Evolutionary conservation across 306 rosid genomes (phyloP), one percentile per base, ranked within the genome.

Genomic region (Glycine latifolia): DNA sequence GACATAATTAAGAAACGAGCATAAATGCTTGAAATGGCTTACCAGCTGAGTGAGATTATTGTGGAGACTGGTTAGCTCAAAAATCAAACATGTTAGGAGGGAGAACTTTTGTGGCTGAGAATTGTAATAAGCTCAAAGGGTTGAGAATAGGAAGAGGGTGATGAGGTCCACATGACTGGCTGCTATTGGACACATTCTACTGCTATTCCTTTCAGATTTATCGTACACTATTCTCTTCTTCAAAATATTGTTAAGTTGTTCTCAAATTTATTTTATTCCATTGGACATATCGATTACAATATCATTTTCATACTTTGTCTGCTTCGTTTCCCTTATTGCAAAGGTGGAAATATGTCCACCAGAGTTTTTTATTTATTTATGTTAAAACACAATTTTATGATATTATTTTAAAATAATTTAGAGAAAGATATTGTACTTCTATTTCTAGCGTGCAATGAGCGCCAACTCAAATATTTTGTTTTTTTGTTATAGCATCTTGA

Each of bases 81-180:
- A 47, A 69, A 46, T 20, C 5, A 69, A 69, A 69, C 56, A 47
- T 10, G 53, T 5, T 5, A 47, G 8, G 56, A 69, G 41, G 33
- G 56, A 69, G 15, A 47, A 69, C 0, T 39, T 69, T 46, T 69
- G 74, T 69, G 74, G 73, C 14, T 67, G 73, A 67, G 73, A 67
- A 67, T 67, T 43, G 31, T 67, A 67, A 67, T 4, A 67, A 67
- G 49, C 33, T 44, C 4, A 43, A 5, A 67, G 50, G 73, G 41
- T 47, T 69, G 41, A 69, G 56, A 47, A 47, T 26, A n/a, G 26
- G 53, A 66, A 66, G 50, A 43, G n/a, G 14, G 35, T 65, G 31
- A 26, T 26, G 53, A 69, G 74, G 56, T 69, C 74, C 74, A 69
- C 73, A 43, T 67, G 73, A 67, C 53, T 41, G 73, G 37, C 13